Evolutionary conservation across 1,284 basidiomycete species (phyloP).

Genomic region (Tylopilus sp.): DNA sequence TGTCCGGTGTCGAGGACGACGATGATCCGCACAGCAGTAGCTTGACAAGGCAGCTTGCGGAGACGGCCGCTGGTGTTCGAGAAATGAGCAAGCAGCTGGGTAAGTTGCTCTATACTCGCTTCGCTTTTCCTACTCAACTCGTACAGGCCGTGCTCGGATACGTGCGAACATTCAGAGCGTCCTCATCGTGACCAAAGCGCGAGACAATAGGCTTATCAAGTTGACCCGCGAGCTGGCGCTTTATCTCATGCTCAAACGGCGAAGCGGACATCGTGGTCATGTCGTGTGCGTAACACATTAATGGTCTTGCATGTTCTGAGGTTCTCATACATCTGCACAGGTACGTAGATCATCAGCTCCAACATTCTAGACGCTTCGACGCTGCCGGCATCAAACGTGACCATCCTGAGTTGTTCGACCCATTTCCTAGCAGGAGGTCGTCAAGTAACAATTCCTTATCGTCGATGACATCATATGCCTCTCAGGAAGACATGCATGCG

Average conservation of each 20-base stretch:
- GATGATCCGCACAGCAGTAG: constrained; percentile 79
- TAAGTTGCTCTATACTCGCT: constrained; percentile 51
- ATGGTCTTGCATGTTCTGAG: constrained; percentile 21
- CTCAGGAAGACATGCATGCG: constrained; percentile 50
- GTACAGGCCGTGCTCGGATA: constrained; percentile 89
- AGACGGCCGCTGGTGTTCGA: constrained; percentile 96
- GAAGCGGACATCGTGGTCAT: constrained; percentile 74
- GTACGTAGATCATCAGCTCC: constrained; percentile 97
- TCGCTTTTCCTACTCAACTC: constrained; percentile 21
- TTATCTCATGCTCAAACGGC: constrained; percentile 90
- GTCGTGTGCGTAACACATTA: constrained; percentile 70
- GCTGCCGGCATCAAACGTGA: constrained; percentile 89
- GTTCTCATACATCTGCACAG: constrained; percentile 49
- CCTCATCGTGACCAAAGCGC: constrained; percentile 97
- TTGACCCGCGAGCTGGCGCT: constrained; percentile 94
- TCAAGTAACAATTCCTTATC: constrained; percentile 73
- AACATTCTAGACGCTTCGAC: constrained; percentile 93
- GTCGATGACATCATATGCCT: constrained; percentile 55
- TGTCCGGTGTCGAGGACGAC: constrained; percentile 63
- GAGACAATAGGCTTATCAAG: constrained; percentile 96
- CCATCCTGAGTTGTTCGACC: constrained; percentile 90
- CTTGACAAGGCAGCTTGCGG: constrained; percentile 93
- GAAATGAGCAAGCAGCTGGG: constrained; percentile 99
- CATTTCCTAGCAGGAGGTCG: constrained; percentile 78
- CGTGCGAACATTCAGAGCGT: constrained; percentile 93